Conservation (phyloP, 192 early-diverging fungal species). For the Thamnidium elegans region DNA sequence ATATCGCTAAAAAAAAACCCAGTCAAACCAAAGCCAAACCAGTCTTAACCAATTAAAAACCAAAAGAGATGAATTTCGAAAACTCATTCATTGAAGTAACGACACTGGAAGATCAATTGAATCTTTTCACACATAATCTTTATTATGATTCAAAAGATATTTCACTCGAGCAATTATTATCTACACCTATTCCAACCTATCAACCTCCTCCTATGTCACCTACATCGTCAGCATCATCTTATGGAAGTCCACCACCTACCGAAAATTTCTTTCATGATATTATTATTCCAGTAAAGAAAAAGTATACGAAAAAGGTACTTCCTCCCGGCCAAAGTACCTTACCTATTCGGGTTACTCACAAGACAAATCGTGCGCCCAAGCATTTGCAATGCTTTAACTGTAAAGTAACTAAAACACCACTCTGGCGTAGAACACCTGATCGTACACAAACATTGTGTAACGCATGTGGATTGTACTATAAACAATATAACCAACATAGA, state of each 20-base stretch:
- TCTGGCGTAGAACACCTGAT: constrained; percentile 84
- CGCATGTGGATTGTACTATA: constrained; percentile 94
- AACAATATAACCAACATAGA: constrained; percentile 83
- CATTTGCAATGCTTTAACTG: constrained; percentile 61
- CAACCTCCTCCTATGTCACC: neutral
- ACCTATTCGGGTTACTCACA: neutral
- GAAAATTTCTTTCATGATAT: neutral
- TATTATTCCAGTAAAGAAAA: neutral
- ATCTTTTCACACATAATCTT: neutral
- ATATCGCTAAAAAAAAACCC: neutral
- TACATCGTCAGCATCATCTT: neutral
- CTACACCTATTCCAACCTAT: neutral
- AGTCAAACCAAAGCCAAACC: neutral
- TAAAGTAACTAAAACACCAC: constrained; percentile 79
- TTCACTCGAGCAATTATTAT: neutral
- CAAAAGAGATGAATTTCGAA: neutral
- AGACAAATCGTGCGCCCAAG: neutral
- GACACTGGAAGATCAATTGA: neutral
- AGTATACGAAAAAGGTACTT: neutral
- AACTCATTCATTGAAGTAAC: neutral
- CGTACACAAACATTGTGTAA: constrained; percentile 85
- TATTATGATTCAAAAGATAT: neutral
- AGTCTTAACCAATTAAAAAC: neutral
- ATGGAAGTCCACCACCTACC: neutral
- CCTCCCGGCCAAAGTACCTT: neutral